These are phyloP conservation scores for Fusarium papillatum DNA, from an alignment of 2,329 filamentous ascomycete species.

Conservation along the genomic window DNA sequence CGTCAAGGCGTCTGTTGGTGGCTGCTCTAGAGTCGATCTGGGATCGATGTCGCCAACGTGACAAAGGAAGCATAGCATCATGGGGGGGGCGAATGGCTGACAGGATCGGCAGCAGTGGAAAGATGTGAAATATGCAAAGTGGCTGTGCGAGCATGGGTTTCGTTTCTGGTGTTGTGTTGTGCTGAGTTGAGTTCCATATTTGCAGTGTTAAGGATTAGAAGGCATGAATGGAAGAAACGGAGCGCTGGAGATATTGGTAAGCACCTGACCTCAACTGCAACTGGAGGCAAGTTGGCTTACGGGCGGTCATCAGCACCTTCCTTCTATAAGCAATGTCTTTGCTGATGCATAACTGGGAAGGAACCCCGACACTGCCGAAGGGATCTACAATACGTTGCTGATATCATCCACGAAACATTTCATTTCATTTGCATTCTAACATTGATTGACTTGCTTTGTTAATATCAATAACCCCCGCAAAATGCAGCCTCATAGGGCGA, in stretches of 20 bases:
- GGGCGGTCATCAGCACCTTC: background rate
- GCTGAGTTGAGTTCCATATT: background rate
- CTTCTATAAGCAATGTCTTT: background rate
- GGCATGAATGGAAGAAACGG: background rate
- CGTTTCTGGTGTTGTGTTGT: background rate
- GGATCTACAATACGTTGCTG: background rate
- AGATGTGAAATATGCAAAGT: conserved; percentile 9
- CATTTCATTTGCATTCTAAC: background rate
- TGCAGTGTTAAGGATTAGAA: background rate
- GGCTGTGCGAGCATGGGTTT: conserved; percentile 17
- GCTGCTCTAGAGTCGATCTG: conserved; percentile 36
- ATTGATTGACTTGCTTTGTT: background rate
- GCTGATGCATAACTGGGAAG: background rate
- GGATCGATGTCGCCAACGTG: conserved; percentile 24
- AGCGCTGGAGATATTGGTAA: background rate
- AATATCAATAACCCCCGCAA: conserved; percentile 4
- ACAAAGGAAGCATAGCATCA: conserved; percentile 8
- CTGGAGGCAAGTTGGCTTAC: background rate
- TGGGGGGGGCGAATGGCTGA: background rate
- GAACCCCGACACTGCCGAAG: conserved; percentile 3
- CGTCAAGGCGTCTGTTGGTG: conserved; percentile 45
- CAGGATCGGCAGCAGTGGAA: conserved; percentile 1
- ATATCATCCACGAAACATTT: background rate
- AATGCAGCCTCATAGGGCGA: conserved; percentile 25
- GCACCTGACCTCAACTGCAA: background rate